Evolutionary conservation across 2,329 filamentous ascomycete species (phyloP).

Genomic region (Tolypocladium inflatum): DNA sequence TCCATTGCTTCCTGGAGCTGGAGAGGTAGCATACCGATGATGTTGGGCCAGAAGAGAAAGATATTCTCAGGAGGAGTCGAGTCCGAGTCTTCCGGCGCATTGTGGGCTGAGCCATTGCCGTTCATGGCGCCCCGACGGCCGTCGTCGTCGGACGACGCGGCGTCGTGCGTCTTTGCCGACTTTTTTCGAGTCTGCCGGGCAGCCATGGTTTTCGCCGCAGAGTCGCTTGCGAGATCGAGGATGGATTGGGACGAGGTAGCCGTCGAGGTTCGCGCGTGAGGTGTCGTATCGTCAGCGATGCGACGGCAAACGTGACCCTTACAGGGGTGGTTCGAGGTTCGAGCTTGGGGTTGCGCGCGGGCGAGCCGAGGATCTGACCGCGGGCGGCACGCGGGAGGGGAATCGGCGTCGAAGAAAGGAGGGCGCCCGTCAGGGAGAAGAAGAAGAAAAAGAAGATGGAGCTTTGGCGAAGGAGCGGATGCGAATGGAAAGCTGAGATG

Average conservation of each 20-base stretch:
- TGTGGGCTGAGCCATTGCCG: constrained; percentile 34
- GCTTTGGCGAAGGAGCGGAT: constrained; percentile 16
- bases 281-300: background rate
- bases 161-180: constrained; percentile 23
- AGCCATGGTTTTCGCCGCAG: constrained; percentile 21
- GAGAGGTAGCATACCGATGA: constrained; percentile 53
- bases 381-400: background rate
- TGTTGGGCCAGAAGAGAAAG: constrained; percentile 72
- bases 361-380: background rate
- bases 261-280: background rate
- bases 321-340: background rate
- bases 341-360: background rate
- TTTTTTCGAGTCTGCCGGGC: constrained; percentile 28
- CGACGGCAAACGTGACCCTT: background rate
- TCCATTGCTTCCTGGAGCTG: background rate
- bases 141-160: constrained; percentile 18
- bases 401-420: background rate
- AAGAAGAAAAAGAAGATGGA: background rate
- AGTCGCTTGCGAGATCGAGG: background rate
- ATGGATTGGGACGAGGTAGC: background rate
- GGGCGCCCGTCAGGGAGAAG: background rate
- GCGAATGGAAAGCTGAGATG: constrained; percentile 6
- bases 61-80: constrained; percentile 55
- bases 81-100: constrained; percentile 22
- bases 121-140: constrained; percentile 24